Conservation (phyloP, 2,329 filamentous ascomycete genomes). For the Neofusicoccum ribis region DNA sequence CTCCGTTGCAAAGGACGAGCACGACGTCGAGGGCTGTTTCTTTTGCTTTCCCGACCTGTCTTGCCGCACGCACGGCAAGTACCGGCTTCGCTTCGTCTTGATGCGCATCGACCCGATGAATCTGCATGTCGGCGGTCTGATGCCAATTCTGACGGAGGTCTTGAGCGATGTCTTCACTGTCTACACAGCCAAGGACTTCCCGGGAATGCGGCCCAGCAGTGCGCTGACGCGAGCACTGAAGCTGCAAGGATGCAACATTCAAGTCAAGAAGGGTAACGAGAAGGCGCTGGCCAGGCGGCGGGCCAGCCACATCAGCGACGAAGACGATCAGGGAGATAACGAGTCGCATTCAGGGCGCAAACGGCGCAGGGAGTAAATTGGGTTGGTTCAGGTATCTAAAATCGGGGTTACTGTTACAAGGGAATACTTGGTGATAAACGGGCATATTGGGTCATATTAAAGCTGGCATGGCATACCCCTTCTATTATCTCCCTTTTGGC, state of each 20-base stretch:
- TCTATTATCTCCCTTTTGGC: conserved; percentile 11
- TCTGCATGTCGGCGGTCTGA: conserved; percentile 55
- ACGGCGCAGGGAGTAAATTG: conserved; percentile 26
- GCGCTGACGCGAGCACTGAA: conserved; percentile 71
- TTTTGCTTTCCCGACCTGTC: conserved; percentile 84
- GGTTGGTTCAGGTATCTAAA: conserved; percentile 5
- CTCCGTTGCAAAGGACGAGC: conserved; percentile 74
- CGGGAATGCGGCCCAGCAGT: conserved; percentile 78
- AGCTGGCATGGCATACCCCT: conserved; percentile 20
- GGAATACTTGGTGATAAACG: conserved; percentile 13
- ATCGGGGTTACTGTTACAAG: conserved; percentile 14
- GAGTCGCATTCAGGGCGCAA: conserved; percentile 36
- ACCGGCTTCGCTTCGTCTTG: conserved; percentile 71
- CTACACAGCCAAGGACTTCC: conserved; percentile 83
- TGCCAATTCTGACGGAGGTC: conserved; percentile 51
- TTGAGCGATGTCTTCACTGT: conserved; percentile 75
- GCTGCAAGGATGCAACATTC: conserved; percentile 78
- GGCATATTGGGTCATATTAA: conserved; percentile 20
- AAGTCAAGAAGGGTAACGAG: conserved; percentile 83
- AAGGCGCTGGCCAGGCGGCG: conserved; percentile 50
- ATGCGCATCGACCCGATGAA: conserved; percentile 67
- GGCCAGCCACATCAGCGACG: conserved; percentile 40
- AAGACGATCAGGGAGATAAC: conserved; percentile 40
- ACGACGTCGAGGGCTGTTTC: conserved; percentile 73
- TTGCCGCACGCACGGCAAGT: conserved; percentile 74